These are phyloP conservation scores for Claviceps purpurea DNA, from an alignment of 2,329 filamentous ascomycete species.

Conservation along the genomic window DNA sequence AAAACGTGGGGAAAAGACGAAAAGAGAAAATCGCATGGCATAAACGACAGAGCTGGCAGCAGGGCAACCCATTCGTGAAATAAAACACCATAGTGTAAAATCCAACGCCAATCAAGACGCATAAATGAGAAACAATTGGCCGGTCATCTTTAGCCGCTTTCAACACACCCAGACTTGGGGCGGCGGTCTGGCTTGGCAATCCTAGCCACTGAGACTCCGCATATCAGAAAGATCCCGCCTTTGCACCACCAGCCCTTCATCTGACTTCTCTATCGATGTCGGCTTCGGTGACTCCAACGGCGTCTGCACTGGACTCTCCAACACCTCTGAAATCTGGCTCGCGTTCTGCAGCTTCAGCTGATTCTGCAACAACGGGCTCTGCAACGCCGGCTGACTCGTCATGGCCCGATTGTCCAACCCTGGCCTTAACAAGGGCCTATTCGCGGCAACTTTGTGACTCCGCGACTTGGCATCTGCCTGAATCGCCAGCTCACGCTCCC, in stretches of 20 bases:
- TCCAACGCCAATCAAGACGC: slow-evolving; percentile 9
- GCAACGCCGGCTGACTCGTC: slow-evolving; percentile 52
- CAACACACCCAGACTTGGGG: no score
- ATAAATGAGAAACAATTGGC: slow-evolving; percentile 1
- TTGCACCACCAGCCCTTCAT: slow-evolving; percentile 16
- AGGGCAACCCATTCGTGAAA: not conserved
- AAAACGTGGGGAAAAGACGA: not conserved
- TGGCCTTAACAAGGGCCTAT: slow-evolving; percentile 24
- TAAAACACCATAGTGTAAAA: slow-evolving; percentile 10
- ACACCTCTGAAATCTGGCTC: slow-evolving; percentile 1
- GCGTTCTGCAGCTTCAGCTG: no score
- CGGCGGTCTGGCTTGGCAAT: not conserved
- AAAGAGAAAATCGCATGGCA: not conserved
- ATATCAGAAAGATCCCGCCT: slow-evolving; percentile 28
- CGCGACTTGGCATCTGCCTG: slow-evolving; percentile 34
- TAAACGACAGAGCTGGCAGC: no score
- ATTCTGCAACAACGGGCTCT: slow-evolving; percentile 4
- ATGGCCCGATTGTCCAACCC: slow-evolving; percentile 46
- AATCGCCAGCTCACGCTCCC: slow-evolving; percentile 44
- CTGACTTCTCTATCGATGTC: no score
- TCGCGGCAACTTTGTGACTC: slow-evolving; percentile 22
- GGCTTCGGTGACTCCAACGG: no score
- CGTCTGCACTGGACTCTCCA: slow-evolving; percentile 1
- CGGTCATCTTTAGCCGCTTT: no score
- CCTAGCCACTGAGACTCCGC: slow-evolving; percentile 23